A percentile compares a stretch with the other conserved stretches of the same genome.
phyloP scores from a whole-genome alignment of 139 green algal species.

The Tetradesmus obliquus region DNA sequence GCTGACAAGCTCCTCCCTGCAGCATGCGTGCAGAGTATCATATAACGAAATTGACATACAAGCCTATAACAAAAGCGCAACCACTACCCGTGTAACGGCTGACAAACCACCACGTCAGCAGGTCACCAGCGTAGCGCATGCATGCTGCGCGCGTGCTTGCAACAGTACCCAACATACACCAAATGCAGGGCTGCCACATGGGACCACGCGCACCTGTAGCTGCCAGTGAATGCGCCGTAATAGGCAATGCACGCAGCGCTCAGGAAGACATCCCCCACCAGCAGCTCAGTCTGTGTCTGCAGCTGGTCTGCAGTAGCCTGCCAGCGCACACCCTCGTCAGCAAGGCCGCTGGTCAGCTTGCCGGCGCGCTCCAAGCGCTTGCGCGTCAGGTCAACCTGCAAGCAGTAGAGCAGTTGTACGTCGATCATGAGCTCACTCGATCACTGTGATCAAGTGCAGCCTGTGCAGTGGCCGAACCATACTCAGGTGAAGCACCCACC shows the following conservation, averaged over 20 bases:
- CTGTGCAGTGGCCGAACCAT: too few species aligned
- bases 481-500: too few species aligned
- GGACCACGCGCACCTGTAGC: conserved; percentile 62
- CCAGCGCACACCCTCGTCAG: conserved; percentile 86
- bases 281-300: conserved; percentile 59
- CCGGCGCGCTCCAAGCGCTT: conserved; percentile 78
- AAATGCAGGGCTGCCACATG: neutral
- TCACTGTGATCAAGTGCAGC: too few species aligned
- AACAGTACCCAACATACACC: neutral
- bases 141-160: neutral
- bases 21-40: neutral
- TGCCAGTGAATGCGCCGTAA: conserved; percentile 86
- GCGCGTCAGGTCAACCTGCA: conserved; percentile 73
- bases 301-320: conserved; percentile 71
- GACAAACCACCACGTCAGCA: neutral
- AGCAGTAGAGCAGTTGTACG: neutral
- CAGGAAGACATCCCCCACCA: conserved; percentile 86
- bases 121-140: neutral
- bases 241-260: conserved; percentile 83
- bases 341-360: conserved; percentile 84
- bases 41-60: neutral
- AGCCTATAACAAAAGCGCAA: too few species aligned
- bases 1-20: conserved; percentile 65
- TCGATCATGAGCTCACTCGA: neutral
- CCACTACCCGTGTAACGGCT: too few species aligned